Evolutionary conservation across 1,284 basidiomycete species (phyloP).

Genomic region (Microbotryum silenes-acaulis): DNA sequence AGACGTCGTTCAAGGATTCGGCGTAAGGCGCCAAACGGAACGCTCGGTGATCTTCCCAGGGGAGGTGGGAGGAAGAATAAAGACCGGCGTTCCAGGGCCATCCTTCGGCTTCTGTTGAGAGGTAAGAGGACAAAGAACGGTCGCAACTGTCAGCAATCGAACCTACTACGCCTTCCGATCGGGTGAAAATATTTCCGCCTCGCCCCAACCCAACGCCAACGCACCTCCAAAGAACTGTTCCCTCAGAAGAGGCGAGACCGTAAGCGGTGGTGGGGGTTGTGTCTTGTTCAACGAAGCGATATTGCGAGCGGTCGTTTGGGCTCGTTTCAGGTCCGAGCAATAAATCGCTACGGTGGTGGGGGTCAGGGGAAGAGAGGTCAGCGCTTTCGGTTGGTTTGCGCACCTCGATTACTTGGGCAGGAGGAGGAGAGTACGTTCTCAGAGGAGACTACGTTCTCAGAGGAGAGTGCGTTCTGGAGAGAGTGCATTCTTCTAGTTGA

Average conservation of each 20-base stretch:
- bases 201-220: too few relatives aligned
- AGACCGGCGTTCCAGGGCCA: constrained; percentile 31
- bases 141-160: background rate
- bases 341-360: constrained; percentile 50
- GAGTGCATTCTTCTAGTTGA: too few relatives aligned
- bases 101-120: constrained; percentile 1
- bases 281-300: constrained; percentile 48
- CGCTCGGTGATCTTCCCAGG: constrained; percentile 43
- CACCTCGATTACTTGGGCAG: background rate
- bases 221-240: constrained; percentile 58
- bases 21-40: constrained; percentile 47
- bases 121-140: background rate
- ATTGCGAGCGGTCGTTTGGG: constrained; percentile 59
- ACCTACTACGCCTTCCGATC: background rate
- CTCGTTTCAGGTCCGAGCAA: constrained; percentile 70
- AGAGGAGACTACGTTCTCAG: background rate
- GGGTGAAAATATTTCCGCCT: constrained; percentile 54
- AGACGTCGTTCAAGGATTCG: constrained; percentile 64
- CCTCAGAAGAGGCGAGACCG: constrained; percentile 42
- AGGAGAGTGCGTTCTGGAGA: background rate
- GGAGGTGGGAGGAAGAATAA: constrained; percentile 24
- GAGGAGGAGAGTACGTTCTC: background rate
- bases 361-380: background rate
- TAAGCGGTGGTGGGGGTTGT: constrained; percentile 51
- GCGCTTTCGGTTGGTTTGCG: background rate